Evolutionary conservation across 805 yeast genomes (phyloP), one percentile per base, ranked within the genome.

Genomic region (Lachancea sp.): DNA sequence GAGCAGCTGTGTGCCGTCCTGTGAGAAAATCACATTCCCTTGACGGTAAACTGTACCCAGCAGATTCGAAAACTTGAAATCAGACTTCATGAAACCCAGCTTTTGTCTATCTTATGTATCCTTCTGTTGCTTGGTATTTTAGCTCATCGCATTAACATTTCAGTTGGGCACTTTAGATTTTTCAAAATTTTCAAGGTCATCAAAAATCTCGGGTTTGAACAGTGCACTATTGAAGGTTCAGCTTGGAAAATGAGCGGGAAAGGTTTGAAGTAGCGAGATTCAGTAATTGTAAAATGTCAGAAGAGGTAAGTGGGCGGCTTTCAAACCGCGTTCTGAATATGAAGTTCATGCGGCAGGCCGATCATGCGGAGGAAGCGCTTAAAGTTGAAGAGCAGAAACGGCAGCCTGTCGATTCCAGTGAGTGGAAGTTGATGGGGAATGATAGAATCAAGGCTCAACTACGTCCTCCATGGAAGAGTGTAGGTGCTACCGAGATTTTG

Each of bases 11-110:
- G 83, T 77, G 2, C 98, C 98, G 57, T 89, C 96, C 1, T 80
- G 77, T 1, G 95, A 80, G 66, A 82, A 92, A 4, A 81, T 70
- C 20, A 92, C 65, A 60, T 90, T 88, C n/a, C 97, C 98, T 57
- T 83, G 85, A 36, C 94, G 71, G 58, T 92, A 92, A 3, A 92
- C 97, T 0, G 97, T 89, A 21, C 98, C 98, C 52, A 92, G 68
- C 23, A 92, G 70, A 64, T 90, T 92, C 24, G 94, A 79, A 53
- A 92, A 83, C 72, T 81, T 68, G 60, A 82, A 87, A 65, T 86
- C 94, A n/a, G 95, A 80, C 67, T 80, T 85, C 95, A 87, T 86
- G 38, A 15, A 26, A 18, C 21, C 36, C 23, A 19, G 18, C 7
- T 28, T 6, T n/a, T 34, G 32, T 12, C 12, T 17, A 28, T 33